Evolutionary conservation across 1,284 basidiomycete species (phyloP), one percentile per base, ranked within the genome.

Genomic region (Phellopilus nigrolimitatus): DNA sequence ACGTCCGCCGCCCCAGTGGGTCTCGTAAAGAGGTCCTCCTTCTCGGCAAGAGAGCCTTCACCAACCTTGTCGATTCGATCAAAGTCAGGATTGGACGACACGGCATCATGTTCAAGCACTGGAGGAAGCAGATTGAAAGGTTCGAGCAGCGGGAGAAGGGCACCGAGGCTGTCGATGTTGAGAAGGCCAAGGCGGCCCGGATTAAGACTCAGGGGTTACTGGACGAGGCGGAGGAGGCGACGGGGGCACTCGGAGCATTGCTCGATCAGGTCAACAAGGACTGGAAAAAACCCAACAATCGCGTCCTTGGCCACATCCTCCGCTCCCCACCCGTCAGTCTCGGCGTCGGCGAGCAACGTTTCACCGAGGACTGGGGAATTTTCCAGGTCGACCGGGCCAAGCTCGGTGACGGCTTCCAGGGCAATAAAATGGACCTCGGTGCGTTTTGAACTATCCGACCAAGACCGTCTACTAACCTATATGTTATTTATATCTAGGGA

Each of bases 351-450:
- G 38, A 27, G 28, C 50, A 60, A 22, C 43, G 52, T 10, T 66
- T 63, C 45, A 70, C 66, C 28, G 9, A 34, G 30, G 68, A 71
- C 49, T 60, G 61, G 45, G 69, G 39, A 39, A 58, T 59, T 15
- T 66, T 72, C 61, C 36, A 53, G 56, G 56, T 57, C 47, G 60
- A 57, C 12, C 48, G 53, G 57, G 53, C 51, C 24, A 73, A 65
- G 62, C 51, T 71, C 63, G 63, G 59, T 60, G 49, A 43, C 12
- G n/a, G 53, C 0, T 72, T 72, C 49, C 53, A 64, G 49, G 70
- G 71, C 19, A 75, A 71, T 30, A 57, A 68, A 24, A 61, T 74
- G 12, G 62, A 71, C 54, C 56, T 72, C 1, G 71, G 71, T 71
- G 47, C 55, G 58, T 57, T 57, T 58, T 72, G 7, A 33, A 60